Conservation (phyloP, 805 yeast genomes). For the Candida cerambycidarum region DNA sequence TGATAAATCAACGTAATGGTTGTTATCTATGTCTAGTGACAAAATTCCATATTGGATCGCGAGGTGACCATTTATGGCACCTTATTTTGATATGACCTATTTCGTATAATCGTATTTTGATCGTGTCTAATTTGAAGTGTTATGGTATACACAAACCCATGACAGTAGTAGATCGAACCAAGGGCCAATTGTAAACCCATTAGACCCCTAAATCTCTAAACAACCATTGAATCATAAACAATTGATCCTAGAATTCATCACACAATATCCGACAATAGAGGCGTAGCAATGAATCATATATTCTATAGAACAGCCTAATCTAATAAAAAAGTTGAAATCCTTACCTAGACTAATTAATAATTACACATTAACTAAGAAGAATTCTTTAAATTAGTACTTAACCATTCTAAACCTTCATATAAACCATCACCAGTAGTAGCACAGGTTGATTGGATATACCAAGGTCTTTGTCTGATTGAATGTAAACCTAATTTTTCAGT, state of each 20-base stretch:
- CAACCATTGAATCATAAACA: no score
- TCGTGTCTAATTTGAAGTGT: no score
- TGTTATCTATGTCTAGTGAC: not conserved
- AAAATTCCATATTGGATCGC: not conserved
- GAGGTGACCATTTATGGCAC: not conserved
- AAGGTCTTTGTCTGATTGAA: slow-evolving; percentile 96
- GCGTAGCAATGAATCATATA: slow-evolving; percentile 7
- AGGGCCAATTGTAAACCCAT: no score
- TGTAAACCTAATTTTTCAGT: slow-evolving; percentile 96
- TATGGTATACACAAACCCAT: no score
- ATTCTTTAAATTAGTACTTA: slow-evolving; percentile 79
- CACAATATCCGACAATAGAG: no score
- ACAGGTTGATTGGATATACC: slow-evolving; percentile 99
- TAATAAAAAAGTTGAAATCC: not conserved
- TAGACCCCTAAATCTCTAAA: no score
- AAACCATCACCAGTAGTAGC: slow-evolving; percentile 99
- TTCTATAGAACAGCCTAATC: slow-evolving; percentile 6
- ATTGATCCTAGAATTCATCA: no score
- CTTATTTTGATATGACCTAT: not conserved
- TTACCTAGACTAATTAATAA: not conserved
- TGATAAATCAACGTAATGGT: not conserved
- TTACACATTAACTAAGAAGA: slow-evolving; percentile 3
- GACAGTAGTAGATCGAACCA: no score
- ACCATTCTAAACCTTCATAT: slow-evolving; percentile 97
- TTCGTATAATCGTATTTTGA: no score